A percentile compares a stretch with the other conserved stretches of the same genome.
phyloP scores from a whole-genome alignment of 2,329 filamentous ascomycete genomes.

The Colletotrichum paranaense region DNA sequence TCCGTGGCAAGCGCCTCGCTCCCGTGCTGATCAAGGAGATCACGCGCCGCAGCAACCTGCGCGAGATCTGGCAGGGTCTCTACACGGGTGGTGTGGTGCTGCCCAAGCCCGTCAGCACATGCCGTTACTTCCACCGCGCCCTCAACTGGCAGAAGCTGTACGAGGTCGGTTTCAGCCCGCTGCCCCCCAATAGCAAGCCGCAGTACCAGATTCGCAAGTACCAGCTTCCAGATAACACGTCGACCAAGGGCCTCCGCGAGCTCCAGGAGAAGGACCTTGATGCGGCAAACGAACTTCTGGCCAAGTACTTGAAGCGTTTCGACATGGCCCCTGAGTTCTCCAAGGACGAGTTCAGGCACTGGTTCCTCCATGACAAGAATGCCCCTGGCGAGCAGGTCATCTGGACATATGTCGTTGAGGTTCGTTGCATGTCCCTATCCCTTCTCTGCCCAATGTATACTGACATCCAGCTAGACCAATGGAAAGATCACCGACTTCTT shows the following conservation, averaged over 20 bases:
- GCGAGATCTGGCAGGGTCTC: slow-evolving; percentile 92
- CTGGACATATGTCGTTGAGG: slow-evolving; percentile 93
- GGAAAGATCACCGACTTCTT: slow-evolving; percentile 95
- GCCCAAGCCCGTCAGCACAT: slow-evolving; percentile 91
- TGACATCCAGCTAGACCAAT: slow-evolving; percentile 51
- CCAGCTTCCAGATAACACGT: slow-evolving; percentile 79
- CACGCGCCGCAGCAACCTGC: slow-evolving; percentile 88
- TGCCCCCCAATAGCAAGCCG: slow-evolving; percentile 86
- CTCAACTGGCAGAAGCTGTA: slow-evolving; percentile 97
- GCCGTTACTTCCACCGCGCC: slow-evolving; percentile 93
- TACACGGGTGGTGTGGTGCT: slow-evolving; percentile 94
- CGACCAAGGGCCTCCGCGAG: slow-evolving; percentile 78
- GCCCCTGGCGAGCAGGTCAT: slow-evolving; percentile 81
- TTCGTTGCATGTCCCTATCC: slow-evolving; percentile 39
- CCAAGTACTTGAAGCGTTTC: slow-evolving; percentile 82
- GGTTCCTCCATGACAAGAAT: slow-evolving; percentile 80
- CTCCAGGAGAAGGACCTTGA: slow-evolving; percentile 86
- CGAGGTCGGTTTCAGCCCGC: slow-evolving; percentile 91
- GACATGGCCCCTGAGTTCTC: slow-evolving; percentile 87
- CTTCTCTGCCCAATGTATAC: background rate
- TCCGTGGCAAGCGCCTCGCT: slow-evolving; percentile 90
- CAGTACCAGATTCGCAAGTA: slow-evolving; percentile 88
- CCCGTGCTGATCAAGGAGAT: slow-evolving; percentile 98
- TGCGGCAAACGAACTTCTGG: slow-evolving; percentile 78
- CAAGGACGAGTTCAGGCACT: slow-evolving; percentile 86